Percentiles rank a stretch among this genome's conserved stretches.
Evolutionary conservation across 768 basidiomycete species (phyloP).

Genomic region (Leccinellum albellum): DNA sequence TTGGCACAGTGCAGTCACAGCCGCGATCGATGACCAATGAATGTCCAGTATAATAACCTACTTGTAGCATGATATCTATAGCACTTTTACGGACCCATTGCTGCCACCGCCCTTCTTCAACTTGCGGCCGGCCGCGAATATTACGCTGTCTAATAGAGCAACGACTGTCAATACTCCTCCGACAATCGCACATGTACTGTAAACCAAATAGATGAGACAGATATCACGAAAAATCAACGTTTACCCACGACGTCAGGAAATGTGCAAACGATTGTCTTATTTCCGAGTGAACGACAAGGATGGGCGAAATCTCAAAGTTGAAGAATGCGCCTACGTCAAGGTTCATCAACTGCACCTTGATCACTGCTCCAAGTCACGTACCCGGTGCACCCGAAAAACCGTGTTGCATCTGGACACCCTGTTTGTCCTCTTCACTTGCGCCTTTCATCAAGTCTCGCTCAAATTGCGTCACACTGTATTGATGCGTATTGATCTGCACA

Average conservation of each 20-base stretch:
- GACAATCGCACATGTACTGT: conserved; percentile 93
- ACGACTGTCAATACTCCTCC: conserved; percentile 97
- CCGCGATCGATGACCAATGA: conserved; percentile 15
- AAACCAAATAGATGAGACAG: background rate
- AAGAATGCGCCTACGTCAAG: conserved; percentile 65
- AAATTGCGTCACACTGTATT: conserved; percentile 95
- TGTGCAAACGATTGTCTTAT: conserved; percentile 94
- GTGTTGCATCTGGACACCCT: conserved; percentile 72
- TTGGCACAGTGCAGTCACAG: background rate
- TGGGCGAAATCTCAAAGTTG: conserved; percentile 97
- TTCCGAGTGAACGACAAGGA: conserved; percentile 89
- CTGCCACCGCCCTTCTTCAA: conserved; percentile 55
- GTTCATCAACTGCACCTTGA: background rate
- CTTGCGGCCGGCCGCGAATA: conserved; percentile 77
- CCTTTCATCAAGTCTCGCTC: conserved; percentile 84
- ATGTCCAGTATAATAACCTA: conserved; percentile 7
- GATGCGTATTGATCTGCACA: conserved; percentile 75
- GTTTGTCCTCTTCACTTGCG: conserved; percentile 49
- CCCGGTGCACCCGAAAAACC: conserved; percentile 72
- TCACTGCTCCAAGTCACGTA: conserved; percentile 10
- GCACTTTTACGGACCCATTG: conserved; percentile 32
- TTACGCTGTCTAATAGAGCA: conserved; percentile 77
- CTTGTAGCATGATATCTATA: conserved; percentile 21
- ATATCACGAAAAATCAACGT: background rate
- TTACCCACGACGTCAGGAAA: conserved; percentile 90